Base-by-base conservation (phyloP, 257 asterid genomes). In the Verbascum thapsus region DNA sequence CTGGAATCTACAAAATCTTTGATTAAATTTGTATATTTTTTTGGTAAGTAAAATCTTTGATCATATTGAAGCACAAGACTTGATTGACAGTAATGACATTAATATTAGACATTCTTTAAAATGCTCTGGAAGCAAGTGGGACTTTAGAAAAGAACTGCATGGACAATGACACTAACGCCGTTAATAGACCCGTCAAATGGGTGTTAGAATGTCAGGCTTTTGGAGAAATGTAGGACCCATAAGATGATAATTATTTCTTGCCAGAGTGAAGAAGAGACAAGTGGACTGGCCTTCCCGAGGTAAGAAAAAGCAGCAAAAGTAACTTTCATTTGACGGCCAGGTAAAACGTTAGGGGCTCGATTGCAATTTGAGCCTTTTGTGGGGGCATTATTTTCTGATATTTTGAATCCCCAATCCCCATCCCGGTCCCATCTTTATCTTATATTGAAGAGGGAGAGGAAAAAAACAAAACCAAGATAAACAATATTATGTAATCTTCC, bases 201-300 rank as follows among this genome's bases (percentile, higher is more conserved):
- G 38, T 39, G 44, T 44, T 40, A 44, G 2, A 30, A n/a, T 56
- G 60, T 19, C 74, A 65, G 67, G 63, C 74, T 51, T 56, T 50
- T 19, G 10, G 18, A 26, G 15, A 49, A 63, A 22, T 26, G 48
- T 60, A 44, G 74, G 68, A 53, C 72, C 58, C 38, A 10, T 10
- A 42, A 23, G 58, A 37, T 7, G 58, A 22, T 8, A 8, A 52
- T 66, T 58, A 44, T 61, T 61, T 57, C 23, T 0, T 72, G 79
- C 69, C 81, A 72, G 83, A 58, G 37, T n/a, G 55, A 34, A 16
- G 67, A 74, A 47, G 13, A 23, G 63, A 66, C 70, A 58, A 18
- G 55, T 35, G 64, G 32, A 74, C 81, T 71, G 62, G 32, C 76
- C 81, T 84, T 81, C 87, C 84, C 88, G 68, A 85, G 80, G 82